A percentile compares a stretch with the other conserved stretches of the same genome.
Evolutionary conservation across 2,329 filamentous ascomycete genomes (phyloP).

Genomic region (Shiraia sp.): DNA sequence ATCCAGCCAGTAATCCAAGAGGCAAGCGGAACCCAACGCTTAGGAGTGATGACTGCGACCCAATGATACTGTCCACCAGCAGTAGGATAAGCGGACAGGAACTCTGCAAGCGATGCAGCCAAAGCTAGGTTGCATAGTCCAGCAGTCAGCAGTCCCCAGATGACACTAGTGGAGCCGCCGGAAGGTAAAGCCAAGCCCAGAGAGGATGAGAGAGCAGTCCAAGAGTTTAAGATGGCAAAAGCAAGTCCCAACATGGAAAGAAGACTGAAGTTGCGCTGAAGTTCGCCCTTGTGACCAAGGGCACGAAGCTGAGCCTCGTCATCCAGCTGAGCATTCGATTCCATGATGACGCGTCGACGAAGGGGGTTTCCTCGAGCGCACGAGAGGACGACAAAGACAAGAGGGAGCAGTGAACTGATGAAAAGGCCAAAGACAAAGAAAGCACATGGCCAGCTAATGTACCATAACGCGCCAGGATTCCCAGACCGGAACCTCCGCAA

Average conservation of each 20-base stretch:
- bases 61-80: slow-evolving; percentile 61
- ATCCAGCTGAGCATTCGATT: slow-evolving; percentile 18
- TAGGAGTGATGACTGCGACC: slow-evolving; percentile 68
- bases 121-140: slow-evolving; percentile 70
- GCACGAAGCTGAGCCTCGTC: slow-evolving; percentile 43
- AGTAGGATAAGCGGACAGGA: slow-evolving; percentile 66
- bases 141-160: slow-evolving; percentile 67
- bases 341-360: slow-evolving; percentile 19
- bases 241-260: slow-evolving; percentile 65
- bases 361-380: too few species aligned
- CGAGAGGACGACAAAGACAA: too few species aligned
- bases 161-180: slow-evolving; percentile 70
- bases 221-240: slow-evolving; percentile 67
- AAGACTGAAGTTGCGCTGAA: slow-evolving; percentile 62
- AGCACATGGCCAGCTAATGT: too few species aligned
- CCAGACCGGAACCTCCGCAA: neutral
- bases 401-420: too few species aligned
- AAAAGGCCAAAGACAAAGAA: too few species aligned
- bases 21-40: slow-evolving; percentile 62
- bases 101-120: slow-evolving; percentile 71
- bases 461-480: too few species aligned
- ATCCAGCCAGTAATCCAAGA: slow-evolving; percentile 76
- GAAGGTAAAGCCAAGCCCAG: slow-evolving; percentile 67
- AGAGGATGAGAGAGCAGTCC: slow-evolving; percentile 64
- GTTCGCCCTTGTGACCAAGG: slow-evolving; percentile 61